A percentile compares a stretch with the other conserved stretches of the same genome.
phyloP scores from a whole-genome alignment of 2,329 filamentous ascomycete species.

The Penicillium sp. region DNA sequence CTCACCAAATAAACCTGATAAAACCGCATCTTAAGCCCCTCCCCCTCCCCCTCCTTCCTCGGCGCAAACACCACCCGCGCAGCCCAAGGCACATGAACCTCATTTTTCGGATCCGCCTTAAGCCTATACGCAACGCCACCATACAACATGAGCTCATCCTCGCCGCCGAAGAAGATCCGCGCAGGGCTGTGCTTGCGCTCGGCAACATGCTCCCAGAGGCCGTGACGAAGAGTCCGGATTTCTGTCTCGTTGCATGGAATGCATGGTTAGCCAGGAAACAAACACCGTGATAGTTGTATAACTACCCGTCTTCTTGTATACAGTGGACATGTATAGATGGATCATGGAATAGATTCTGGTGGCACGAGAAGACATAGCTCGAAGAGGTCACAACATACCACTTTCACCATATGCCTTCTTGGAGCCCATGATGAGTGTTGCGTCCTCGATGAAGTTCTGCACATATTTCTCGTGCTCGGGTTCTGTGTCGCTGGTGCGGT shows the following conservation, averaged over 20 bases:
- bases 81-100: conserved; percentile 39
- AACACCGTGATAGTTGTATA: no score
- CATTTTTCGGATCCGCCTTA: conserved; percentile 27
- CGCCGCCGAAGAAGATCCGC: conserved; percentile 33
- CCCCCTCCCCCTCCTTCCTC: conserved; percentile 16
- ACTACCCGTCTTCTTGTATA: no score
- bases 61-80: conserved; percentile 36
- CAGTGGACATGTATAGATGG: not conserved
- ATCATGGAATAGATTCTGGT: not conserved
- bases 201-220: conserved; percentile 37
- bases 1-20: conserved; percentile 43
- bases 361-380: not conserved
- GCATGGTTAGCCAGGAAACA: not conserved
- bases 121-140: conserved; percentile 37
- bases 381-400: conserved; percentile 23
- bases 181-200: conserved; percentile 32
- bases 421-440: conserved; percentile 39
- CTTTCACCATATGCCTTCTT: conserved; percentile 33
- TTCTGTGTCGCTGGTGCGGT: conserved; percentile 37
- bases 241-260: no score
- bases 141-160: conserved; percentile 39
- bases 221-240: conserved; percentile 34
- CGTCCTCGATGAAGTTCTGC: conserved; percentile 33
- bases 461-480: conserved; percentile 36
- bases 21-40: conserved; percentile 39